These are phyloP conservation scores for Pichia sp. DNA, from an alignment of 1,139 yeast species.

Conservation along the genomic window DNA sequence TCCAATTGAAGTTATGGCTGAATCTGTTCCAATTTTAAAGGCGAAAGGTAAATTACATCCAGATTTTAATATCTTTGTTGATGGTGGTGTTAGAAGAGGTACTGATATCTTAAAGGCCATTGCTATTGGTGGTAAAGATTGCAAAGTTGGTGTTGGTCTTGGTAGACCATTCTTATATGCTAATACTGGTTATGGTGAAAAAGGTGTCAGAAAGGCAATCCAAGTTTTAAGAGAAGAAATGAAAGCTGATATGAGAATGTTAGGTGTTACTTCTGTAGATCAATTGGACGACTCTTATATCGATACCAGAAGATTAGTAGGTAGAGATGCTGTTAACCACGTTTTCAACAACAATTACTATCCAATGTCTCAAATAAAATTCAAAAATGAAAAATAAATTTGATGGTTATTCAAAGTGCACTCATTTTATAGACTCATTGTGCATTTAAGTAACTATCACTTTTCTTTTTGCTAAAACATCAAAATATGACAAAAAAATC, in stretches of 20 bases:
- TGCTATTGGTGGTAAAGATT: constrained; percentile 42
- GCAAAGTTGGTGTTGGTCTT: constrained; percentile 41
- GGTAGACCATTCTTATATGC: constrained; percentile 46
- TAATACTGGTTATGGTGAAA: constrained; percentile 45
- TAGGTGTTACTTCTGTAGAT: constrained; percentile 38
- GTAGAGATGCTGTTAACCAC: constrained; percentile 33
- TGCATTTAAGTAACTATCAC: no score
- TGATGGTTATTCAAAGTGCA: no score
- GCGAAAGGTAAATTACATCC: constrained; percentile 25
- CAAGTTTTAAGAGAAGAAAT: constrained; percentile 42
- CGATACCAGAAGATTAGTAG: constrained; percentile 31
- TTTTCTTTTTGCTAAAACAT: no score
- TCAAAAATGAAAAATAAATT: constrained; percentile 14
- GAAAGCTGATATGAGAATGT: constrained; percentile 40
- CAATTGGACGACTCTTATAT: constrained; percentile 32
- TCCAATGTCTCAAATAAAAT: constrained; percentile 17
- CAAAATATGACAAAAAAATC: no score
- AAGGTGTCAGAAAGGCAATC: constrained; percentile 41
- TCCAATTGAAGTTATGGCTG: constrained; percentile 45
- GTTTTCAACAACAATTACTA: constrained; percentile 16
- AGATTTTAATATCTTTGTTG: constrained; percentile 41
- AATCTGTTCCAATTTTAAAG: constrained; percentile 38
- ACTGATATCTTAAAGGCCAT: constrained; percentile 49
- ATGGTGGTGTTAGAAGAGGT: constrained; percentile 53
- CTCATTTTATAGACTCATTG: no score